Evolutionary conservation across 202 grass and related monocot species (phyloP).

Genomic region (Hordeum pubiflorum): DNA sequence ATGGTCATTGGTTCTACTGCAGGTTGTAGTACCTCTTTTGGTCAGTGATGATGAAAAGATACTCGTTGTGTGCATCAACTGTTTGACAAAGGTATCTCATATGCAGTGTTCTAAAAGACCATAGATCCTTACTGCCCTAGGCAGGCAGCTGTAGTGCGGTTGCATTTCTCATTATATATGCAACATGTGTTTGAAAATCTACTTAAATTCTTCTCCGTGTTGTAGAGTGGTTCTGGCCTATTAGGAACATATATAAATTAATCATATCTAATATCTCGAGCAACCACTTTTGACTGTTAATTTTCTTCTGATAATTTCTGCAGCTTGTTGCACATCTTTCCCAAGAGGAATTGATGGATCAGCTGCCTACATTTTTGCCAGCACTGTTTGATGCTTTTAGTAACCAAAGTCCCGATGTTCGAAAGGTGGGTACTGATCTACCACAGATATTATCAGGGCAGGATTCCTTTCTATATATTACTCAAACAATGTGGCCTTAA

Average conservation of each 20-base stretch:
- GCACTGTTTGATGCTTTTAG: conserved; percentile 94
- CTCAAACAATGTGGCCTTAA: background rate
- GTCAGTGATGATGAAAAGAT: conserved; percentile 94
- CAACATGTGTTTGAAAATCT: background rate
- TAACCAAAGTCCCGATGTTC: conserved; percentile 95
- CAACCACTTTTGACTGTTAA: conserved; percentile 8
- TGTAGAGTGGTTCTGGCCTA: background rate
- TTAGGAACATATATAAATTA: background rate
- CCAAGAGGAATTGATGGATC: conserved; percentile 78
- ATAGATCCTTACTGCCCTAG: background rate
- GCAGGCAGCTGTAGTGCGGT: background rate
- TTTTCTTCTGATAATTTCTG: conserved; percentile 30
- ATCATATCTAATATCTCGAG: background rate
- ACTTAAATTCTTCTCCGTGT: background rate
- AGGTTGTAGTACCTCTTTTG: conserved; percentile 83
- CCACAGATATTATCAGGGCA: background rate
- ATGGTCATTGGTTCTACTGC: conserved; percentile 33
- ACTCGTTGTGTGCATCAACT: conserved; percentile 93
- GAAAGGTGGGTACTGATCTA: conserved; percentile 54
- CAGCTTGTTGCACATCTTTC: conserved; percentile 89
- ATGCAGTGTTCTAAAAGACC: background rate
- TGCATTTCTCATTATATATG: background rate
- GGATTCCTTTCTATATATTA: background rate
- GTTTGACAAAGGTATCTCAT: conserved; percentile 90
- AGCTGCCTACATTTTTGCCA: conserved; percentile 90